Conservation (phyloP, 164 flowering plant species). For the grape (Vitis vinifera) region DNA sequence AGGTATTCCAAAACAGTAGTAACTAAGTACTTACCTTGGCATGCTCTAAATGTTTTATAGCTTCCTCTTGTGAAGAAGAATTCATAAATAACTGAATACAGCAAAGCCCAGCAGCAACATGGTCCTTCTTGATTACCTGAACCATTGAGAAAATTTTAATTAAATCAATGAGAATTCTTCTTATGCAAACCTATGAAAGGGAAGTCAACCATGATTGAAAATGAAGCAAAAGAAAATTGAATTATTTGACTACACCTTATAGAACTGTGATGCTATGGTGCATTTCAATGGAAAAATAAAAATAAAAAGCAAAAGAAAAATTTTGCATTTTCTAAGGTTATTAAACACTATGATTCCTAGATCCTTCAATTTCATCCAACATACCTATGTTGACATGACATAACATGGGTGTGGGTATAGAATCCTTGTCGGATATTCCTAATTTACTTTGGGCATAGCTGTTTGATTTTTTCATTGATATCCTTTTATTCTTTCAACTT, state of each 20-base stretch:
- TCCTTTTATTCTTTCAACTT: too few relatives aligned
- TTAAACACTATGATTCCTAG: background rate
- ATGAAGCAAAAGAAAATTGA: too few relatives aligned
- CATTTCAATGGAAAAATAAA: background rate
- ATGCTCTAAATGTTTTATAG: constrained; percentile 80
- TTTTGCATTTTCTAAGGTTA: background rate
- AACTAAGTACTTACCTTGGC: constrained; percentile 61
- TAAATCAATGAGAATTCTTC: background rate
- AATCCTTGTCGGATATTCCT: too few relatives aligned
- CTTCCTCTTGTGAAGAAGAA: constrained; percentile 86
- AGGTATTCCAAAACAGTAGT: background rate
- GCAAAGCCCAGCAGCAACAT: constrained; percentile 97
- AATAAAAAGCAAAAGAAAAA: background rate
- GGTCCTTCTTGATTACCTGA: constrained; percentile 91
- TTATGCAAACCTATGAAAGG: too few relatives aligned
- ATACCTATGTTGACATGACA: too few relatives aligned
- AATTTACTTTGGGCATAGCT: too few relatives aligned
- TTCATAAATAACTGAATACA: constrained; percentile 95
- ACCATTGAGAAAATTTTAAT: constrained; percentile 15
- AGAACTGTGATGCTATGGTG: too few relatives aligned
- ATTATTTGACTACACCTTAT: too few relatives aligned
- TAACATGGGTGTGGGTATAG: too few relatives aligned
- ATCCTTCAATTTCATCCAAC: too few relatives aligned
- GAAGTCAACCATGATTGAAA: too few relatives aligned
- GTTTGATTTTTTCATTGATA: too few relatives aligned